These are phyloP conservation scores for Annona cherimola DNA, from an alignment of 164 flowering plant species.

Conservation along the genomic window DNA sequence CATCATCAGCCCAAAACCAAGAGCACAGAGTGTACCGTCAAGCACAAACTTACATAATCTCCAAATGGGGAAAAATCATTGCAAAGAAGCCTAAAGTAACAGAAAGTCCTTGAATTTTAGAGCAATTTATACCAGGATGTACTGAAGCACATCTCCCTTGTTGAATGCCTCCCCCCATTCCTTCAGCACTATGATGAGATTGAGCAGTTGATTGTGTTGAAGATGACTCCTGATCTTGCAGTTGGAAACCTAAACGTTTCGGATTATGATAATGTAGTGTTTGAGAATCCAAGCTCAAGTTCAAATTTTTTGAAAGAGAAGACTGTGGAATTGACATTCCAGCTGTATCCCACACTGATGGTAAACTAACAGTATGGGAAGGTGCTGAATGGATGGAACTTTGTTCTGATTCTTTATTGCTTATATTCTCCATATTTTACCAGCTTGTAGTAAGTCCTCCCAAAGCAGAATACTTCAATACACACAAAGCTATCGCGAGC, in stretches of 20 bases:
- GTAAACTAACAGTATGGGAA: slow-evolving; percentile 22
- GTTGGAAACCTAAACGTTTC: slow-evolving; percentile 34
- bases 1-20: no score
- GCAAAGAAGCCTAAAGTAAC: background rate
- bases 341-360: slow-evolving; percentile 36
- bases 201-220: slow-evolving; percentile 51
- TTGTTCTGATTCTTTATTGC: slow-evolving; percentile 23
- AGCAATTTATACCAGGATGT: slow-evolving; percentile 43
- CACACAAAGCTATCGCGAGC: background rate
- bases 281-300: slow-evolving; percentile 39
- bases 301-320: slow-evolving; percentile 23
- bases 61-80: no score
- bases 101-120: background rate
- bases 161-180: slow-evolving; percentile 25
- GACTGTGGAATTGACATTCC: slow-evolving; percentile 29
- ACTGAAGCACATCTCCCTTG: slow-evolving; percentile 45
- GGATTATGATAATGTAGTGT: slow-evolving; percentile 22
- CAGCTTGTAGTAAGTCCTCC: slow-evolving; percentile 5
- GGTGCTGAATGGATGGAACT: slow-evolving; percentile 25
- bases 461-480: background rate
- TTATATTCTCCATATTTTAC: slow-evolving; percentile 22
- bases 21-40: no score
- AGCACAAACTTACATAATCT: no score
- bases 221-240: slow-evolving; percentile 48
- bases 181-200: slow-evolving; percentile 34